Evolutionary conservation across 306 rosid genomes (phyloP), one percentile per base, ranked within the genome.

Genomic region (Medicago arabica): DNA sequence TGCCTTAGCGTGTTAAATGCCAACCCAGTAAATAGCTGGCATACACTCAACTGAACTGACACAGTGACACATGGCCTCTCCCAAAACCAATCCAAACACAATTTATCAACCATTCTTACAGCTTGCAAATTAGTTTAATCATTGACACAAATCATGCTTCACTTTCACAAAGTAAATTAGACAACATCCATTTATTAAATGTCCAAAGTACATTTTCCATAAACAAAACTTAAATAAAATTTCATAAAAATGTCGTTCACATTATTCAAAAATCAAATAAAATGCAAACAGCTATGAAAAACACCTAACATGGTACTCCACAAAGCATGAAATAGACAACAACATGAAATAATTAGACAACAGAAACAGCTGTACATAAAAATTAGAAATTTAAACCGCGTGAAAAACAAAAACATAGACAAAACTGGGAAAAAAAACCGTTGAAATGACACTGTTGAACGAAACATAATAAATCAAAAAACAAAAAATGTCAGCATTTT

Each of bases 391-490:
- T n/a, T 7, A 5, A 60, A 60, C 11, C 5, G 43, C 43, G 13
- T 31, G 43, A 31, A 28, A 55, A 9, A 69, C 38, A 64, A 11
- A 28, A 60, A n/a, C 17, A 65, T 17, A 75, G 12, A 47, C 53
- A 64, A 44, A 31, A 23, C 67, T 36, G 6, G 38, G 7, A 34
- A 1, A 9, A 23, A 68, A 23, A 64, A 5, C 31, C 6, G 46
- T n/a, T 9, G 5, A 82, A 71, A 54, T 69, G 57, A 66, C 70
- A 80, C 25, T 3, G 7, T 54, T 58, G 60, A 66, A 69, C 16
- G 38, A 55, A 18, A 25, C 43, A 21, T 25, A 60, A 58, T 57
- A 23, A 67, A 57, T 17, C 38, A 17, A 18, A 12, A 55, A 25
- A 61, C 44, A 61, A 61, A 61, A 28, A 28, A 0, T 4, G 43